phyloP scores from a whole-genome alignment of 305 asterid species.

The Fraxinus platypoda region DNA sequence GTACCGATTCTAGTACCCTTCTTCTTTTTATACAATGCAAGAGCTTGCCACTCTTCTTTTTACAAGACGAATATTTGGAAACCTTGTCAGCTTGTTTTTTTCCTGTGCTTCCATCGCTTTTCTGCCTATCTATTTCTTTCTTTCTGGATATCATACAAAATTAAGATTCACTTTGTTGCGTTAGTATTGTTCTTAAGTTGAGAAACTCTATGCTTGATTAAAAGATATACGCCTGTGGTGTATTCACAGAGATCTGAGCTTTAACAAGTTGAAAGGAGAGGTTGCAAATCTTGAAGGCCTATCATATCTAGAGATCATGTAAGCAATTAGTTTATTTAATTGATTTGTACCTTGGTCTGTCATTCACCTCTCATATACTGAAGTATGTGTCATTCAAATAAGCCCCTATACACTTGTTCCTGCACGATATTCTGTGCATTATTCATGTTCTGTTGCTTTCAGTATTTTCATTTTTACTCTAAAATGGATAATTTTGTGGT shows the following conservation, averaged over 20 bases:
- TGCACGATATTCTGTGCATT: background rate
- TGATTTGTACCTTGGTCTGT: background rate
- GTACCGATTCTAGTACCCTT: background rate
- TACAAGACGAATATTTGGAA: background rate
- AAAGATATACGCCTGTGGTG: background rate
- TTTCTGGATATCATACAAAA: background rate
- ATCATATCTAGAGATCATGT: constrained; percentile 26
- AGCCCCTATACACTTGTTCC: background rate
- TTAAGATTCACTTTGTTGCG: background rate
- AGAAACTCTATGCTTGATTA: background rate
- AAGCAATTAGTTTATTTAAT: constrained; percentile 14
- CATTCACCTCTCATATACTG: background rate
- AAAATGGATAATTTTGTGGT: background rate
- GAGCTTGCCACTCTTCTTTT: background rate
- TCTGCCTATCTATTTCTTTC: background rate
- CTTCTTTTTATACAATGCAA: too few species aligned
- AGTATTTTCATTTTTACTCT: background rate
- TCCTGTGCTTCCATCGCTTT: background rate
- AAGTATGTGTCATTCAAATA: background rate
- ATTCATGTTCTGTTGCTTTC: background rate
- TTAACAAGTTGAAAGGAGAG: constrained; percentile 54
- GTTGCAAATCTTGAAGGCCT: constrained; percentile 36
- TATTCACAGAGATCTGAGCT: constrained; percentile 52
- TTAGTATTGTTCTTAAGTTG: background rate
- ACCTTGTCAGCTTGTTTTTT: background rate